Conservation (phyloP, 345 rosid species). For the Citrus reticulata region DNA sequence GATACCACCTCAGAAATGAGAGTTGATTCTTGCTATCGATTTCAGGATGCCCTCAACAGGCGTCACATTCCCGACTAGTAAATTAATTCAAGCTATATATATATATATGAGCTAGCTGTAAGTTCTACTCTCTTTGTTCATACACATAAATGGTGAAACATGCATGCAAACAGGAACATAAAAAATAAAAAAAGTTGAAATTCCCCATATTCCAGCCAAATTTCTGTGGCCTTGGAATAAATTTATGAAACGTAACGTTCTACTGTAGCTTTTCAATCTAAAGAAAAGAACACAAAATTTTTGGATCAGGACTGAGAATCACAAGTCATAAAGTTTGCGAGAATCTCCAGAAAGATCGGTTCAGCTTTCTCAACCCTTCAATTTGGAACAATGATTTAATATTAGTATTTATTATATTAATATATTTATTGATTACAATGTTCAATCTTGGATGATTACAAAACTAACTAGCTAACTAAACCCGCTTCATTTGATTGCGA, state of each 20-base stretch:
- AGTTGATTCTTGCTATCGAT: slow-evolving; percentile 72
- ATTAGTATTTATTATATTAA: background rate
- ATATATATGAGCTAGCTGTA: background rate
- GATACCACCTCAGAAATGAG: slow-evolving; percentile 94
- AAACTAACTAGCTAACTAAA: background rate
- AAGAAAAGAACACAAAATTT: background rate
- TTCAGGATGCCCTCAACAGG: slow-evolving; percentile 66
- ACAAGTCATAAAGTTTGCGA: background rate
- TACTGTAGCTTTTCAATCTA: background rate
- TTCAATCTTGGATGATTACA: background rate
- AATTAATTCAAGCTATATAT: background rate
- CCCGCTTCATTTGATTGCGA: no score
- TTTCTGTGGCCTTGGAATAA: background rate
- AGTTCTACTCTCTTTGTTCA: background rate
- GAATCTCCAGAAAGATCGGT: background rate
- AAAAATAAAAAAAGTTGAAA: background rate
- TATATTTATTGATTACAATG: background rate
- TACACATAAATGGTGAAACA: background rate
- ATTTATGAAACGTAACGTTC: background rate
- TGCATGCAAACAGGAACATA: background rate
- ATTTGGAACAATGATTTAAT: background rate
- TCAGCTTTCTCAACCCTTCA: background rate
- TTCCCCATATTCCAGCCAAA: background rate
- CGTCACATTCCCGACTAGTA: slow-evolving; percentile 8
- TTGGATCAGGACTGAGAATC: background rate